These are phyloP conservation scores for Saccharomyces hybrid DNA, from an alignment of 1,139 yeast species.

Conservation along the genomic window DNA sequence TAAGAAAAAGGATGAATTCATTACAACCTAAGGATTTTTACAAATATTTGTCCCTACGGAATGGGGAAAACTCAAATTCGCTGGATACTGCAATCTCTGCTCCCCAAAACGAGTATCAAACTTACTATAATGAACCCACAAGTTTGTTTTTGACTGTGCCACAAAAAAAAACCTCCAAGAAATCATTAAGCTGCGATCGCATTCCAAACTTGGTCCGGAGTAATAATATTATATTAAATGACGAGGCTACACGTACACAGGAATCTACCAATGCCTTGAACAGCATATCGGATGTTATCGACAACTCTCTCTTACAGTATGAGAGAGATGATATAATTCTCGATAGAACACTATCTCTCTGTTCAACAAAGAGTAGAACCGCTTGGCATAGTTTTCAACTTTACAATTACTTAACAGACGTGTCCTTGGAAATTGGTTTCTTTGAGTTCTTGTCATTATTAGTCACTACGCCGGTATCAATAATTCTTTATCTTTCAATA, in stretches of 20 bases:
- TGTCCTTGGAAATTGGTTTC: slow-evolving; percentile 6
- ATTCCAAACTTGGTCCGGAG: slow-evolving; percentile 7
- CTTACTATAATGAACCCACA: not conserved
- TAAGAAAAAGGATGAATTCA: slow-evolving; percentile 8
- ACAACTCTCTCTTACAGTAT: not conserved
- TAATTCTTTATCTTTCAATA: slow-evolving; percentile 10
- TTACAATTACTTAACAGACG: slow-evolving; percentile 6
- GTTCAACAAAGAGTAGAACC: not conserved
- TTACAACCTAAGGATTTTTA: slow-evolving; percentile 2
- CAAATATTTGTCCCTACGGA: not conserved
- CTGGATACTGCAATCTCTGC: not conserved
- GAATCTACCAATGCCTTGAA: not conserved
- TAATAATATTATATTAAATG: not conserved
- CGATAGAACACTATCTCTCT: not conserved
- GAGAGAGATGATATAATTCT: not conserved
- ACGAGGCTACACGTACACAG: not conserved
- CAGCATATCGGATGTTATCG: not conserved
- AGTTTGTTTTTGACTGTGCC: not conserved
- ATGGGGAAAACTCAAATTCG: not conserved
- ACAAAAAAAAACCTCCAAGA: slow-evolving; percentile 8
- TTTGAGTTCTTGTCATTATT: slow-evolving; percentile 14
- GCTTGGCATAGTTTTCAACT: slow-evolving; percentile 3
- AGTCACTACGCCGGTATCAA: slow-evolving; percentile 16
- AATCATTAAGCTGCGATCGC: slow-evolving; percentile 17
- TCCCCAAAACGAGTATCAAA: not conserved